A percentile compares a stretch with the other conserved stretches of the same genome.
Evolutionary conservation across 805 yeast species (phyloP).

Genomic region (Cyberlindnera mississippiensis): DNA sequence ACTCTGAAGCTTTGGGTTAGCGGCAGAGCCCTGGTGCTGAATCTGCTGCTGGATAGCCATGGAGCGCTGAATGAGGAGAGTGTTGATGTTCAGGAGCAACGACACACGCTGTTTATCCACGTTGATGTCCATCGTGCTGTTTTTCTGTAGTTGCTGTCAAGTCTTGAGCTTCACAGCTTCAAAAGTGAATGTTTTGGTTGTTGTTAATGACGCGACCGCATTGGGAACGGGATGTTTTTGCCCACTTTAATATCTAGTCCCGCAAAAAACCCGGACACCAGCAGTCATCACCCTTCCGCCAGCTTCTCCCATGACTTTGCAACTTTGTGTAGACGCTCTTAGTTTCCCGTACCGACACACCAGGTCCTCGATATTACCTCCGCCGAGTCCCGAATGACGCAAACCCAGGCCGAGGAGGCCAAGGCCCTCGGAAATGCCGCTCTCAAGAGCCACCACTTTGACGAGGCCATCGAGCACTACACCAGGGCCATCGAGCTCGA

Average conservation of each 20-base stretch:
- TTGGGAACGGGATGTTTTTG: too few relatives aligned
- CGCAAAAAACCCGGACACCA: constrained; percentile 10
- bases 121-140: constrained; percentile 16
- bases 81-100: constrained; percentile 24
- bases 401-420: constrained; percentile 38
- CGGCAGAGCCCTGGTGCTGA: constrained; percentile 14
- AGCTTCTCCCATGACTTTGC: too few relatives aligned
- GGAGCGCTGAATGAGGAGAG: constrained; percentile 25
- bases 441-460: constrained; percentile 61
- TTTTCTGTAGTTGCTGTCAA: background rate
- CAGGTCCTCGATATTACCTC: background rate
- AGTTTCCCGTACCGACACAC: background rate
- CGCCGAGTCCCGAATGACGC: background rate
- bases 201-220: background rate
- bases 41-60: constrained; percentile 25
- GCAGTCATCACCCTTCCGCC: background rate
- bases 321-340: too few relatives aligned
- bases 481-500: constrained; percentile 70
- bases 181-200: background rate
- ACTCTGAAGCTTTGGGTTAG: constrained; percentile 19
- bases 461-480: constrained; percentile 65
- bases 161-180: too few relatives aligned
- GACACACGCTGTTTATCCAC: constrained; percentile 25
- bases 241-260: background rate
- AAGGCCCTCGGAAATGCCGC: constrained; percentile 73